Base-by-base conservation (phyloP, 257 asterid genomes). In the Fraxinus cuspidata region DNA sequence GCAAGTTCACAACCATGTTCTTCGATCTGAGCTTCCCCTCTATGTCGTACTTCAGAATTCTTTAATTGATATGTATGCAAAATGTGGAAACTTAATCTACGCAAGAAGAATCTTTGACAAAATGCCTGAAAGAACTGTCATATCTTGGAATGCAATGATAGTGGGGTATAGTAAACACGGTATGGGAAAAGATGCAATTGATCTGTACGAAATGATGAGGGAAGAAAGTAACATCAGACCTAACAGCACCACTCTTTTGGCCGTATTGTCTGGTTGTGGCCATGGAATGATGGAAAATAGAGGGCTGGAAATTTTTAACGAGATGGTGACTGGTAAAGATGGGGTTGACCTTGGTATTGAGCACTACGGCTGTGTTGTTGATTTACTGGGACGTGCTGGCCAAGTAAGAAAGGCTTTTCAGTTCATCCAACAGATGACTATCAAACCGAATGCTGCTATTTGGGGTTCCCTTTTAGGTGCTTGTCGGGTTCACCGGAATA, bases 391-490 rank as follows among this genome's bases (percentile, higher is more conserved):
- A 38, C 95, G 97, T 23, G 89, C 94, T 27, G 97, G 97, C 25
- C 92, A 88, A 81, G 84, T 94, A 66, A 91, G 84, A 65, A 88
- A 81, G 73, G 99, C 97, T 47, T 72, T 91, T 71, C 83, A 82
- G 76, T 90, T 94, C 87, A 80, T 94, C 76, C 77, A 84, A 77
- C 83, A 82, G 80, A 89, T 94, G 97, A 92, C 96, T 67, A 79
- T 90, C 27, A 77, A 91, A 77, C 97, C 99, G 16, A 94, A 87
- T 72, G 94, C 93, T 40, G 97, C 97, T 40, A 83, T 94, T 7
- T 93, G 96, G 97, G 86, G 93, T 35, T 92, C 99, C 23, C 92
- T 94, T 49, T 88, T 94, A 85, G 99, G 97, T 21, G 99, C 97
- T 35, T 92, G 97, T 78, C 84, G 83, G 83, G 91, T 81, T 56